phyloP scores from a whole-genome alignment of 768 basidiomycete genomes.

The Fomitopsis pulvina region DNA sequence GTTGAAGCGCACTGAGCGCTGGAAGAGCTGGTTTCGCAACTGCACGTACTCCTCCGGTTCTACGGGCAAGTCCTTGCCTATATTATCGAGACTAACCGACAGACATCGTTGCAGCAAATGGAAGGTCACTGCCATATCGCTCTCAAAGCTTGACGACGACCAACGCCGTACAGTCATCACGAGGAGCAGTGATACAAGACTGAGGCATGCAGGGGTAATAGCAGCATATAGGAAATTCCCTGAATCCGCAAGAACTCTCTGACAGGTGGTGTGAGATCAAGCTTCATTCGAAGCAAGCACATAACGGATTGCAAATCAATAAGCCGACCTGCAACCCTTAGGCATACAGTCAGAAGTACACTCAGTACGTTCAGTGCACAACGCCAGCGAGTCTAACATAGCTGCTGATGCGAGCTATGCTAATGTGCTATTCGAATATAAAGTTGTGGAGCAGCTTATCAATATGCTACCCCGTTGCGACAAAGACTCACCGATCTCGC shows the following conservation, averaged over 20 bases:
- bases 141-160: conserved; percentile 38
- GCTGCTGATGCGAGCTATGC: too few relatives aligned
- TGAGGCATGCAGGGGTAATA: conserved; percentile 30
- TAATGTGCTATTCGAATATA: too few relatives aligned
- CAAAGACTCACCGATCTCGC: conserved; percentile 22
- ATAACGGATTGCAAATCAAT: too few relatives aligned
- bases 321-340: too few relatives aligned
- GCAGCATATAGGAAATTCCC: conserved; percentile 36
- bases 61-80: conserved; percentile 10
- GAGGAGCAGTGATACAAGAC: conserved; percentile 30
- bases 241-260: conserved; percentile 23
- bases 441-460: too few relatives aligned
- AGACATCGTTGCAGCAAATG: conserved; percentile 29
- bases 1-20: conserved; percentile 32
- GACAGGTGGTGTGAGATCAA: too few relatives aligned
- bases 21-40: conserved; percentile 24
- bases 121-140: conserved; percentile 30
- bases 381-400: too few relatives aligned
- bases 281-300: too few relatives aligned
- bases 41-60: conserved; percentile 12
- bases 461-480: too few relatives aligned
- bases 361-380: too few relatives aligned
- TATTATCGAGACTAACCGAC: conserved; percentile 21
- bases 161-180: conserved; percentile 34
- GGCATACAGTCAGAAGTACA: too few relatives aligned